Evolutionary conservation across 768 basidiomycete genomes (phyloP), one percentile per base, ranked within the genome.

Genomic region (Pleurotus citrinopileatus): DNA sequence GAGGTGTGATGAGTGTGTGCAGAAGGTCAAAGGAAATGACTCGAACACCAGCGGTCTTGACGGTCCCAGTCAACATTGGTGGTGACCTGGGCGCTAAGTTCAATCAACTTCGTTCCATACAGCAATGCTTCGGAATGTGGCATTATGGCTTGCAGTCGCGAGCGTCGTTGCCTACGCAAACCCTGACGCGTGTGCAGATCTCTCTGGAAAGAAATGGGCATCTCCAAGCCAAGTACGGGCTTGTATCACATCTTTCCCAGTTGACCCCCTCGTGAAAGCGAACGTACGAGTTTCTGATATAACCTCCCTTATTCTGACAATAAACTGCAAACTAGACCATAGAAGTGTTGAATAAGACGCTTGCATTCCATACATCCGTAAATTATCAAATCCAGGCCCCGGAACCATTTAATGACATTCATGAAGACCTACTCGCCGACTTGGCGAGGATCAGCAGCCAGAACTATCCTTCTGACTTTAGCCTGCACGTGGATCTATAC

Each of bases 1-100:
- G 81, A 17, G 88, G 89, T 2, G 77, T 76, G 13, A 93, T 73
- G 4, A 91, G 73, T n/a, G 91, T 93, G 61, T 86, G 82, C 22
- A 91, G 70, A 1, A 82, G 83, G 61, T 93, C 91, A 59, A 93
- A 91, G n/a, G 86, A 83, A 42, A 91, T 84, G 5, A 90, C 70
- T 7, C 77, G 80, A 65, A 88, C 80, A 22, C 55, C 54, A n/a
- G 34, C 12, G n/a, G 26, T n/a, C 22, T 42, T 42, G 34, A 38
- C 44, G 9, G 15, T 26, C 13, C 10, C 25, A 25, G 44, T 26
- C 38, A 40, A 13, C 29, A 32, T 6, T 13, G 13, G 13, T 13
- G 29, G 6, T 13, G 29, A 6, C 29, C 13, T 32, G 7, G 29
- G 29, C 29, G 29, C 29, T 32, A 6, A 6, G 29, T 32, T 32